A percentile compares a stretch with the other conserved stretches of the same genome.
Evolutionary conservation across 441 rosid species (phyloP).

Genomic region (Erodium moschatum): DNA sequence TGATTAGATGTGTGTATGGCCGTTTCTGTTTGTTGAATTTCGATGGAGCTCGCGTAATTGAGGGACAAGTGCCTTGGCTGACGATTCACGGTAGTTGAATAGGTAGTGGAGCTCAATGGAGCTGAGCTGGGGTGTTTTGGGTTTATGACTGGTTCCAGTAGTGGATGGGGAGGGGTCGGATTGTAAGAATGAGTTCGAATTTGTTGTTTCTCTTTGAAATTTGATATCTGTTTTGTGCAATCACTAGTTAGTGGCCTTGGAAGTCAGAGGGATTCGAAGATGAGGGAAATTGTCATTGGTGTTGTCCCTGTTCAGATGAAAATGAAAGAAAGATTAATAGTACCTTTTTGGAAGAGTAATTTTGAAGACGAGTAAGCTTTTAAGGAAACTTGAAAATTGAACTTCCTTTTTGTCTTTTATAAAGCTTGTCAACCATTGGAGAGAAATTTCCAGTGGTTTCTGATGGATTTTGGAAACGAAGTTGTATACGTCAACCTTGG

Average conservation of each 20-base stretch:
- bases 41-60: neutral
- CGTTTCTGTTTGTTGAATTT: neutral
- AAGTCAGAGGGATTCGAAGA: neutral
- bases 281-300: neutral
- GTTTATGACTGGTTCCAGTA: neutral
- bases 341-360: neutral
- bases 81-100: neutral
- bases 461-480: neutral
- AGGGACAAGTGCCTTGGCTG: neutral
- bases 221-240: neutral
- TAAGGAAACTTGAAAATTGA: neutral
- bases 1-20: neutral
- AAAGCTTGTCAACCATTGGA: neutral
- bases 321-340: neutral
- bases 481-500: neutral
- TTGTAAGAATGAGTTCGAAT: neutral
- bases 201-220: neutral
- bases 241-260: neutral
- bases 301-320: neutral
- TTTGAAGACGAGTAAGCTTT: neutral
- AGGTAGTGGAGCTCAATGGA: neutral
- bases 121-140: neutral
- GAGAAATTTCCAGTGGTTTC: neutral
- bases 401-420: neutral
- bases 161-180: neutral